Percentiles rank a stretch among this genome's conserved stretches.
Conservation (phyloP, 1,284 basidiomycete species). For the Veloporphyrellus conicus region DNA sequence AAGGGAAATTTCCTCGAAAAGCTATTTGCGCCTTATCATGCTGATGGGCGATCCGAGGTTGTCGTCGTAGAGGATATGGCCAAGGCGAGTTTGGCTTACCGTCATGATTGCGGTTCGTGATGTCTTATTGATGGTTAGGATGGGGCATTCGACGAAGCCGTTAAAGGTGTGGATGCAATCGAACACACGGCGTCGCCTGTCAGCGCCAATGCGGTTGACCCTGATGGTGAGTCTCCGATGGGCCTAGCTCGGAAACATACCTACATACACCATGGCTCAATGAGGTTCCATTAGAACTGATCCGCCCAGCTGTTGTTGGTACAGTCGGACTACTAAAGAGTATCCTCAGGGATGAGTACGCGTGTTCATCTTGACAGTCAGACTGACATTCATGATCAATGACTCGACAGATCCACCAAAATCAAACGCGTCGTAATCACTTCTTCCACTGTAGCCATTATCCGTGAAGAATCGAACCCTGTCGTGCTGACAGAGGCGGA, state of each 20-base stretch:
- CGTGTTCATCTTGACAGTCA: background rate
- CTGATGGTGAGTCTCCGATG: conserved; percentile 20
- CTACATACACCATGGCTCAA: background rate
- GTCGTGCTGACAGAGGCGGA: conserved; percentile 42
- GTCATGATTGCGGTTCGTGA: too few relatives aligned
- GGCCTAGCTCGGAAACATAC: too few relatives aligned
- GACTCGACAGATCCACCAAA: conserved; percentile 28
- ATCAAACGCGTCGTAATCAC: conserved; percentile 69
- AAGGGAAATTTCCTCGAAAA: conserved; percentile 43
- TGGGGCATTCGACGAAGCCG: conserved; percentile 62
- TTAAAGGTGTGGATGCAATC: conserved; percentile 59
- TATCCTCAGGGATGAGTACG: conserved; percentile 48
- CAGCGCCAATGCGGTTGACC: conserved; percentile 36
- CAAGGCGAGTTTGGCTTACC: conserved; percentile 27
- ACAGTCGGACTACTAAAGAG: conserved; percentile 56
- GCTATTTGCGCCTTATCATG: conserved; percentile 34
- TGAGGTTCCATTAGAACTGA: conserved; percentile 39
- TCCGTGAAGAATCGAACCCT: conserved; percentile 29
- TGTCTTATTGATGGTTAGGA: conserved; percentile 32
- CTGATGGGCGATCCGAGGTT: conserved; percentile 41
- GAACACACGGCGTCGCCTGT: conserved; percentile 52
- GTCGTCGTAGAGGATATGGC: conserved; percentile 47
- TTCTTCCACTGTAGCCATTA: conserved; percentile 50
- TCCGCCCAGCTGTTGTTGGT: conserved; percentile 61
- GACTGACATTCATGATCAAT: background rate